Base-by-base conservation (phyloP, 352 stramenopile genomes). In the Pseudoperonospora humuli region DNA sequence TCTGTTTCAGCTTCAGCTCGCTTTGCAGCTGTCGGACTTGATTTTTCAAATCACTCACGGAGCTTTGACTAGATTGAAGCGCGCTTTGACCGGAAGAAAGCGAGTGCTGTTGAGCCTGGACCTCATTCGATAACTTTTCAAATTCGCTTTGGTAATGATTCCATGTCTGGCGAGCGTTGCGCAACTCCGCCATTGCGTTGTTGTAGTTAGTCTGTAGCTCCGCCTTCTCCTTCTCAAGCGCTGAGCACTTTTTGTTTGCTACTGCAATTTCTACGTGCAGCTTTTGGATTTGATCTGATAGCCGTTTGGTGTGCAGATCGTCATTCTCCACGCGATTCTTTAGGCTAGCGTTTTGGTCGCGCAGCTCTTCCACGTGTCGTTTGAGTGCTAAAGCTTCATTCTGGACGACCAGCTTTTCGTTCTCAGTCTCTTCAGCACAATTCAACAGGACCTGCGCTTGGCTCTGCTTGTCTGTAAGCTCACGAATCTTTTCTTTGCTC, bases 81-180 rank as follows among this genome's bases (percentile, higher is more conserved):
- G 72, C 74, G 2, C 61, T 67, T 43, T 84, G 62, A 6, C 64
- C 73, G 3, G 69, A 75, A 1, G 71, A 80, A 4, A 81, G 47
- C 7, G 71, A 82, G 7, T 80, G 67, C 5, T 88, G 70, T 17
- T 86, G 72, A 13, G 49, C 54, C 20, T 74, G 67, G 0, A 82
- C 33, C 26, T 89, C 77, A 24, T 73, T 72, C 7, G 76, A 67
- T 7, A 89, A 34, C 37, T 84, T 83, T 39, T 89, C 77, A 28
- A 79, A 86, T 43, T 89, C 73, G 29, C 58, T 79, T 34, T 89
- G 75, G 31, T 87, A 86, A 48, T 89, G 67, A 20, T 70, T 67
- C 32, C 48, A 73, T 7, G 68, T 65, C 45, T 88, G 73, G 1
- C 74, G 71, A 6, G 63, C 67, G 25, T 68, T 84, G 3, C 71